Percentiles rank a stretch among this genome's conserved stretches.
Evolutionary conservation across 163 green algal species (phyloP).

Genomic region (Scenedesmus sp.): DNA sequence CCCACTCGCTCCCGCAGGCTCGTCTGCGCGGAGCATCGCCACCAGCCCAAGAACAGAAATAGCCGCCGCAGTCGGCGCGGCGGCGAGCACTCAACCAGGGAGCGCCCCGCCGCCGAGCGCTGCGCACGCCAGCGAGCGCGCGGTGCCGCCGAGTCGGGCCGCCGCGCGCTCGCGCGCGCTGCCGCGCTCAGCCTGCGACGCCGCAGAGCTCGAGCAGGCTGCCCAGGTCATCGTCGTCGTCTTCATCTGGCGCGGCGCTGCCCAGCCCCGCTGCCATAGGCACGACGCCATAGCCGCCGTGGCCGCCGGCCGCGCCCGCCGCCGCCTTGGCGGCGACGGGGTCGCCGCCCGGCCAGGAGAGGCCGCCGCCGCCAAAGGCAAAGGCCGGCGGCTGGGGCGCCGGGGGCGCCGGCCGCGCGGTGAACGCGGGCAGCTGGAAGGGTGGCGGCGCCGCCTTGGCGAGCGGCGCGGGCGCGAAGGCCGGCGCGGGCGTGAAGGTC

Average conservation of each 20-base stretch:
- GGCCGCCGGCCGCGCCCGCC: neutral
- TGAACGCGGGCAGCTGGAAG: neutral
- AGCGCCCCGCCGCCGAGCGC: neutral
- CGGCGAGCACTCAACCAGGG: too few relatives aligned
- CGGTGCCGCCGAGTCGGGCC: too few relatives aligned
- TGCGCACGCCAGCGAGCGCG: neutral
- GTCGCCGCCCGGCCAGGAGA: neutral
- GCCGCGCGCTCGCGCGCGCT: neutral
- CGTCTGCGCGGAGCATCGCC: neutral
- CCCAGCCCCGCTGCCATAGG: neutral
- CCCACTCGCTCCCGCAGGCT: too few relatives aligned
- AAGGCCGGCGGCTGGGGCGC: neutral
- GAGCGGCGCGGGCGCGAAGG: too few relatives aligned
- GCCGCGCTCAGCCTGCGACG: conserved; percentile 10
- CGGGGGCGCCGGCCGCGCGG: too few relatives aligned
- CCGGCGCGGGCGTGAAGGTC: neutral
- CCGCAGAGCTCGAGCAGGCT: conserved; percentile 36
- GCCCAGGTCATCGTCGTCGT: conserved; percentile 32
- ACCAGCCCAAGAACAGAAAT: neutral
- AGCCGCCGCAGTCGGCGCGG: too few relatives aligned
- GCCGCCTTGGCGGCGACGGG: neutral
- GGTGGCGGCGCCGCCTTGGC: too few relatives aligned
- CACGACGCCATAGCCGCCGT: neutral
- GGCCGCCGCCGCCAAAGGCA: neutral
- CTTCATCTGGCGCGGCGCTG: neutral